Evolutionary conservation across 225 moss, liverwort and hornwort genomes (phyloP).

Genomic region (Physcomitrellopsis africana): DNA sequence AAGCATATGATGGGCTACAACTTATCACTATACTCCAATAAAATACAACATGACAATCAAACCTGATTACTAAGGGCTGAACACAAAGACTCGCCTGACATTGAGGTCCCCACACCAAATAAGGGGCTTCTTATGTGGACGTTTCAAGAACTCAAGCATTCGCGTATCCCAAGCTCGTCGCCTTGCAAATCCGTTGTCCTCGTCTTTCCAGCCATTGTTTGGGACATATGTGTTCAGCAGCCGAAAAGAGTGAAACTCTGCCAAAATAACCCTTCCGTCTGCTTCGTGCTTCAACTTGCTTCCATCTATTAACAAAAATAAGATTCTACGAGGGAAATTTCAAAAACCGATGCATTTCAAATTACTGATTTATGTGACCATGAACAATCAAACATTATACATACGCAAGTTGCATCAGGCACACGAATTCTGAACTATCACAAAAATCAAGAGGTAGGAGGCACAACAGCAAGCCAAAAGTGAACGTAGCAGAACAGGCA

Average conservation of each 20-base stretch:
- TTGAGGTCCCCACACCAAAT: conserved; percentile 76
- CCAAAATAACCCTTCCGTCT: conserved; percentile 79
- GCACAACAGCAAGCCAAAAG: conserved; percentile 25
- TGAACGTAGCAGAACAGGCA: conserved; percentile 24
- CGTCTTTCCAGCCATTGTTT: conserved; percentile 93
- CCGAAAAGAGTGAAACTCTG: conserved; percentile 75
- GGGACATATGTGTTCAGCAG: conserved; percentile 81
- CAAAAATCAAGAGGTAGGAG: conserved; percentile 12
- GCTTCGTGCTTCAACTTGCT: conserved; percentile 57
- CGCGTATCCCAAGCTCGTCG: conserved; percentile 81
- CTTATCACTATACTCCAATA: conserved; percentile 1
- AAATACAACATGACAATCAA: neutral
- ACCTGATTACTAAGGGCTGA: neutral
- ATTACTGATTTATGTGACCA: conserved; percentile 13
- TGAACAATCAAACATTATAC: conserved; percentile 17
- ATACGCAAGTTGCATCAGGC: conserved; percentile 26
- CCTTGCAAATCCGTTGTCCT: conserved; percentile 69
- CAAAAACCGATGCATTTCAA: neutral
- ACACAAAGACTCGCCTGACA: conserved; percentile 42
- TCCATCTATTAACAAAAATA: conserved; percentile 26
- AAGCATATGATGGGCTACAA: neutral
- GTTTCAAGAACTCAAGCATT: conserved; percentile 64
- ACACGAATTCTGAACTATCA: conserved; percentile 6
- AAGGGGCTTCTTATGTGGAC: conserved; percentile 66
- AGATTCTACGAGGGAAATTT: conserved; percentile 7